These are phyloP conservation scores for Tilletia setariae DNA, from an alignment of 1,284 basidiomycete genomes.

Conservation along the genomic window DNA sequence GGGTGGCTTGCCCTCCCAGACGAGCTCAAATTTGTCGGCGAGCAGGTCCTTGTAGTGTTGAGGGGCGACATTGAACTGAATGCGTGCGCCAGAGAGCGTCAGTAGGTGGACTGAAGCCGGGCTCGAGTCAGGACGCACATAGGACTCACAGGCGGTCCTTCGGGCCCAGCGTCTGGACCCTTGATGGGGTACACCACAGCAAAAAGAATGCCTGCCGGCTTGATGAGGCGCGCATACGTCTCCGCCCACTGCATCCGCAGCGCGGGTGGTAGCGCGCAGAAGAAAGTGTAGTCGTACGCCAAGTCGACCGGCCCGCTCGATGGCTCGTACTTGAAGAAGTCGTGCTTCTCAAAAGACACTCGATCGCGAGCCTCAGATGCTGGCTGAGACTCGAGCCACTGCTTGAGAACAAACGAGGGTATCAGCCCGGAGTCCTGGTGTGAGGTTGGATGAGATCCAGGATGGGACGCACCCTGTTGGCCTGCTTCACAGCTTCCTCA, in stretches of 20 bases:
- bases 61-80: constrained; percentile 13
- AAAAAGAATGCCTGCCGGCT: constrained; percentile 30
- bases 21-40: background rate
- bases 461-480: background rate
- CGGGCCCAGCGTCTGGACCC: constrained; percentile 29
- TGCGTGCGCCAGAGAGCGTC: background rate
- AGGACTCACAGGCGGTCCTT: constrained; percentile 29
- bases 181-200: constrained; percentile 40
- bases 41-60: constrained; percentile 15
- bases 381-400: background rate
- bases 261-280: constrained; percentile 39
- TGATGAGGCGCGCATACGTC: constrained; percentile 33
- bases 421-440: too few relatives aligned
- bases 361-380: background rate
- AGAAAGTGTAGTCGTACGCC: constrained; percentile 44
- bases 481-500: constrained; percentile 10
- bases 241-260: constrained; percentile 33
- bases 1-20: constrained; percentile 15
- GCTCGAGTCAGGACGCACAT: background rate
- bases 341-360: background rate
- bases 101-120: background rate
- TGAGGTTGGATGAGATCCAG: background rate
- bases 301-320: constrained; percentile 16
- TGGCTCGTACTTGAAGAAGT: constrained; percentile 8
- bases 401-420: too few relatives aligned